phyloP scores from a whole-genome alignment of 2,329 filamentous ascomycete genomes.

The Penicillium sp. region DNA sequence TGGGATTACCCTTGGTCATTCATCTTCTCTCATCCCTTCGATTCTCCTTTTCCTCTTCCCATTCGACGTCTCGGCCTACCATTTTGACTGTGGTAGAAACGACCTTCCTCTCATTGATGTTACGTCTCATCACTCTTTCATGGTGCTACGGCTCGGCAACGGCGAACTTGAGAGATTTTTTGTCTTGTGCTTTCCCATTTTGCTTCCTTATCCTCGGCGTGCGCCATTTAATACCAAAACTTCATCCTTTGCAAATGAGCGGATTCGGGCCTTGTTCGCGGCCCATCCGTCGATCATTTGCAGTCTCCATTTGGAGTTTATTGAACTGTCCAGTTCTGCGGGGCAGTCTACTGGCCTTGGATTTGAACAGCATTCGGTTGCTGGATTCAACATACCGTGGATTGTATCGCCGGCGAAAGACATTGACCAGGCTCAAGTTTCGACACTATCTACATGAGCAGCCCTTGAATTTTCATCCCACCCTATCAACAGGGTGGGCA shows the following conservation, averaged over 20 bases:
- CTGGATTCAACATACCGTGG: neutral
- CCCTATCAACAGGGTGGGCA: neutral
- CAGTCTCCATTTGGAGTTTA: neutral
- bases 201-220: constrained; percentile 16
- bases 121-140: constrained; percentile 33
- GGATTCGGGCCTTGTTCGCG: neutral
- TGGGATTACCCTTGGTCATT: constrained; percentile 18
- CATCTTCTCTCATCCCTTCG: constrained; percentile 6
- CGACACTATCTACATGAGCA: neutral
- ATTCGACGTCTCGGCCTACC: constrained; percentile 21
- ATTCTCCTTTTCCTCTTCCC: constrained; percentile 17
- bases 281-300: neutral
- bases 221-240: constrained; percentile 20
- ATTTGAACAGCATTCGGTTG: neutral
- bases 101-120: constrained; percentile 27
- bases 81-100: constrained; percentile 20
- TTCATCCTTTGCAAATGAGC: constrained; percentile 9
- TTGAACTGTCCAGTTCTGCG: neutral
- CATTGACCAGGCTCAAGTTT: neutral
- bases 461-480: neutral
- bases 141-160: constrained; percentile 37
- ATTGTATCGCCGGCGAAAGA: neutral
- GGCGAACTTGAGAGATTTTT: constrained; percentile 31
- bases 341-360: neutral
- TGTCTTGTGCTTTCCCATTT: constrained; percentile 18